Evolutionary conservation across 257 asterid species (phyloP).

Genomic region (Solanum paucissectum): DNA sequence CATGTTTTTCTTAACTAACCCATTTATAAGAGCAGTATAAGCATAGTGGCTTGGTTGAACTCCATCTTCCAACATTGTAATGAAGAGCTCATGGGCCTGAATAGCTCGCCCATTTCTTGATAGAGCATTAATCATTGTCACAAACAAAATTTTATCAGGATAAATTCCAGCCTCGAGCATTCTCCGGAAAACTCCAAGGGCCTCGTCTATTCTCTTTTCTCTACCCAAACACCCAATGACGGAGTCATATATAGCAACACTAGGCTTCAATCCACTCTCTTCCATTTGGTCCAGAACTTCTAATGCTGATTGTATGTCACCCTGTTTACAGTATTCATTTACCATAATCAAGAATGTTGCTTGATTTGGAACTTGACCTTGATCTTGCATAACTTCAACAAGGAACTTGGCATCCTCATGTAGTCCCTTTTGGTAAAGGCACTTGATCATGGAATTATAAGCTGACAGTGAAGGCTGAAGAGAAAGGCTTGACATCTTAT

Average conservation of each 20-base stretch:
- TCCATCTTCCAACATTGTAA: slow-evolving; percentile 28
- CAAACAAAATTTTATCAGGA: slow-evolving; percentile 40
- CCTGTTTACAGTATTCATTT: slow-evolving; percentile 31
- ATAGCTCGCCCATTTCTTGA: slow-evolving; percentile 40
- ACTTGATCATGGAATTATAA: slow-evolving; percentile 45
- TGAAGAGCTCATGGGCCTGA: slow-evolving; percentile 31
- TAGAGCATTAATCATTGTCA: slow-evolving; percentile 48
- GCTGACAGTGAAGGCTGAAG: slow-evolving; percentile 36
- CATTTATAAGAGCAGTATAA: slow-evolving; percentile 48
- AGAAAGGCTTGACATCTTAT: slow-evolving; percentile 29
- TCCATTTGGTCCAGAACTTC: slow-evolving; percentile 32
- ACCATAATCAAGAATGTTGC: slow-evolving; percentile 31
- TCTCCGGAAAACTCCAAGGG: slow-evolving; percentile 28
- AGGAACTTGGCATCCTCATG: slow-evolving; percentile 27
- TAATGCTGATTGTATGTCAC: slow-evolving; percentile 30
- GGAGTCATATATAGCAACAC: slow-evolving; percentile 32
- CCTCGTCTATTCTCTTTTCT: slow-evolving; percentile 27
- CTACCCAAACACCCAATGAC: slow-evolving; percentile 39
- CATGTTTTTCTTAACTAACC: slow-evolving; percentile 51
- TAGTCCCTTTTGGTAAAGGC: slow-evolving; percentile 31
- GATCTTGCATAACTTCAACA: slow-evolving; percentile 36
- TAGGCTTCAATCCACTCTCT: slow-evolving; percentile 36
- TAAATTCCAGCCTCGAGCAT: slow-evolving; percentile 36
- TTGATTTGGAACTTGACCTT: slow-evolving; percentile 33
- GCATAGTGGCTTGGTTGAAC: slow-evolving; percentile 37